A percentile compares a stretch with the other conserved stretches of the same genome.
Conservation (phyloP, 2,329 filamentous ascomycete species). For the Calonectria honghensis region DNA sequence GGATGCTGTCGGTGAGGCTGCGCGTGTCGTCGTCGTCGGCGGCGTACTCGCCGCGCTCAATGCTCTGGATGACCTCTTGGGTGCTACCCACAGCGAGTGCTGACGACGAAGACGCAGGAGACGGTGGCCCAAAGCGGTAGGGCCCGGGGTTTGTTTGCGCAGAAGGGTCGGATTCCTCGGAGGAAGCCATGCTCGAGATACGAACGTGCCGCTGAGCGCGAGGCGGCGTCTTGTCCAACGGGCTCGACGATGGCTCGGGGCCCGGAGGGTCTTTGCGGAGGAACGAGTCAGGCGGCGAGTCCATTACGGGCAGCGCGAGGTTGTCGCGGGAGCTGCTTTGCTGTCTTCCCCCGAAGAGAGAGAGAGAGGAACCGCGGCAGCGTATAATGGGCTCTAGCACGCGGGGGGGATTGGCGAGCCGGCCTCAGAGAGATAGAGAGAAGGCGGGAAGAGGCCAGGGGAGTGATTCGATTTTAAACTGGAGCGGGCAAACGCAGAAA, state of each 20-base stretch:
- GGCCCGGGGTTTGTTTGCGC: constrained; percentile 8
- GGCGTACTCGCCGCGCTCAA: constrained; percentile 59
- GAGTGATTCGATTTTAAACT: constrained; percentile 23
- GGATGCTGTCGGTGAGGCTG: constrained; percentile 65
- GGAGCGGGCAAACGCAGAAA: constrained; percentile 9
- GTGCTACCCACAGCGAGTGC: constrained; percentile 58
- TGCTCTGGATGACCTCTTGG: constrained; percentile 58
- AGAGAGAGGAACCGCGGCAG: neutral
- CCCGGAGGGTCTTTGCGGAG: constrained; percentile 25
- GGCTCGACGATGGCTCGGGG: constrained; percentile 25
- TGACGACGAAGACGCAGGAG: constrained; percentile 55
- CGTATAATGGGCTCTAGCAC: neutral
- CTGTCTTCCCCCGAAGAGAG: neutral
- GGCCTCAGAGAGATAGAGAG: neutral
- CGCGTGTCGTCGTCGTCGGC: constrained; percentile 60
- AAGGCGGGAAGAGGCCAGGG: neutral
- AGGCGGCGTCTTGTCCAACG: neutral
- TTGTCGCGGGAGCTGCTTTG: neutral
- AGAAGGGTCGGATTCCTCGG: constrained; percentile 14
- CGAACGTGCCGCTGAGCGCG: constrained; percentile 26
- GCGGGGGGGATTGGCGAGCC: neutral
- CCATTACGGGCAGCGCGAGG: constrained; percentile 43
- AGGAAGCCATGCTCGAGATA: constrained; percentile 30
- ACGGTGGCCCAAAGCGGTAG: constrained; percentile 50
- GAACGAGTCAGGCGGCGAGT: constrained; percentile 53